Evolutionary conservation across 228 moss, liverwort and hornwort genomes (phyloP).

Genomic region (Sphagnum fallax): DNA sequence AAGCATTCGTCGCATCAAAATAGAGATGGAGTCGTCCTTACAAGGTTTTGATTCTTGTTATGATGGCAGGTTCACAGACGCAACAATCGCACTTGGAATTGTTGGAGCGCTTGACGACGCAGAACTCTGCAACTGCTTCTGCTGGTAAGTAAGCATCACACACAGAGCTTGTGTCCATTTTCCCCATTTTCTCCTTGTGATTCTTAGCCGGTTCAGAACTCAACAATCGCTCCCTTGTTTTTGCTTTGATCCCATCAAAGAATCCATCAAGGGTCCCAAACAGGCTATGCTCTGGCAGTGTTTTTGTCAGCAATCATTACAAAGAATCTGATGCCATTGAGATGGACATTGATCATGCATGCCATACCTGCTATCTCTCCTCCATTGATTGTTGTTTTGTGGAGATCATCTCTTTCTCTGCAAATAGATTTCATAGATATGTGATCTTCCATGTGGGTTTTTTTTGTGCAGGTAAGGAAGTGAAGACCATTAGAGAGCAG

Average conservation of each 20-base stretch:
- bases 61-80: no score
- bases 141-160: background rate
- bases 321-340: no score
- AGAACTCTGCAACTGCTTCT: conserved; percentile 19
- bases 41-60: no score
- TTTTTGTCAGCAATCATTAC: background rate
- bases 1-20: no score
- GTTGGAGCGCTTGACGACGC: conserved; percentile 57
- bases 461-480: conserved; percentile 14
- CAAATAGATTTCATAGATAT: background rate
- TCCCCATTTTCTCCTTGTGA: background rate
- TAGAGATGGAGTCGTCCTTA: no score
- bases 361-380: no score
- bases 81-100: conserved; percentile 53
- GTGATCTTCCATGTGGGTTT: background rate
- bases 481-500: conserved; percentile 72
- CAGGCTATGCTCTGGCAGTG: background rate
- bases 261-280: background rate
- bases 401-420: background rate
- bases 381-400: background rate
- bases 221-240: background rate
- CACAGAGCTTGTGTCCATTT: no score
- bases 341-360: no score
- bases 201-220: background rate
- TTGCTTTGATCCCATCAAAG: background rate